A percentile compares a stretch with the other conserved stretches of the same genome.
Conservation (phyloP, 805 yeast species). For the Lipomyces kockii region DNA sequence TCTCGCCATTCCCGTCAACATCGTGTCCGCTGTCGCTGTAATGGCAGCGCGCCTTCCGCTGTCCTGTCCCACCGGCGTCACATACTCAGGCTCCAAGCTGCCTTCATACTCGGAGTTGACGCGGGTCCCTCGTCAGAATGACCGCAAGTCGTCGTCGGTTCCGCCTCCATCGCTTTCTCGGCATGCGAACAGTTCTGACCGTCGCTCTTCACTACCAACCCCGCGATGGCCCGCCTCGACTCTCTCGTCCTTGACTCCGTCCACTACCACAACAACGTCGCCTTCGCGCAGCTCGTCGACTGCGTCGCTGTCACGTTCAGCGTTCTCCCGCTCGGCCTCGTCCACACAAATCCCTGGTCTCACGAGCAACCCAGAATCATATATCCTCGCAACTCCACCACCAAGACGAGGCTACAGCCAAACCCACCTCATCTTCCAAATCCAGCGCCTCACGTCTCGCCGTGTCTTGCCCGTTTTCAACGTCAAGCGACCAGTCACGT, state of each 20-base stretch:
- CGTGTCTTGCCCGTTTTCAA: constrained; percentile 17
- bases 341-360: constrained; percentile 1
- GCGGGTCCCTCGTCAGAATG: background rate
- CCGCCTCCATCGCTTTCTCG: background rate
- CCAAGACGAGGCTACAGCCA: constrained; percentile 16
- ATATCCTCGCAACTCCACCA: constrained; percentile 26
- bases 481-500: constrained; percentile 3
- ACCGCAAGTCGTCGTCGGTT: constrained; percentile 1
- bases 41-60: background rate
- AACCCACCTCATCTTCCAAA: constrained; percentile 19
- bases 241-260: background rate
- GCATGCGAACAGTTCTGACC: background rate
- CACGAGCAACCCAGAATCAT: constrained; percentile 7
- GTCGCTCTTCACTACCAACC: background rate
- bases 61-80: background rate
- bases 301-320: constrained; percentile 1
- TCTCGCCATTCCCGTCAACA: background rate
- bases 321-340: background rate
- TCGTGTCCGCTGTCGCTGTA: background rate
- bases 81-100: background rate
- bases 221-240: background rate
- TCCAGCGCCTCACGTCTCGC: constrained; percentile 17
- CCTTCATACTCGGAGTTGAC: no score
- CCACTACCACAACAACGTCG: background rate
- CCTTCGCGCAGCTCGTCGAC: constrained; percentile 9